Evolutionary conservation across 1,139 yeast genomes (phyloP).

Genomic region (Spathaspora sp.): DNA sequence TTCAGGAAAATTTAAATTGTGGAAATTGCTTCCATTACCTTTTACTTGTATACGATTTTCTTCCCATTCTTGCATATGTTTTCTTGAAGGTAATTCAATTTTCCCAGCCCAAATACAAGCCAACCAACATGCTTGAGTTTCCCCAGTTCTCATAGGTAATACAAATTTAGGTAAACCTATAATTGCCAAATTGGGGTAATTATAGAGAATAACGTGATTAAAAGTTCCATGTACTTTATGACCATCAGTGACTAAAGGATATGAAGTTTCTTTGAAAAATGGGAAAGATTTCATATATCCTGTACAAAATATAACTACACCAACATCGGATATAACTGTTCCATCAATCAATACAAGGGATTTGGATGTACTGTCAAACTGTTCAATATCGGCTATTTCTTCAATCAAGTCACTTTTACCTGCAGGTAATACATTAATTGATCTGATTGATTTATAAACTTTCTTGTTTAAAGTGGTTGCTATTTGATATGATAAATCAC

Average conservation of each 20-base stretch:
- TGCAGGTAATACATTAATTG: conserved; percentile 22
- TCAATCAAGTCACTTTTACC: conserved; percentile 22
- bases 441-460: conserved; percentile 35
- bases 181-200: conserved; percentile 42
- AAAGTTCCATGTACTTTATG: conserved; percentile 30
- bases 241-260: conserved; percentile 31
- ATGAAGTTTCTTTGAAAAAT: conserved; percentile 26
- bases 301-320: conserved; percentile 43
- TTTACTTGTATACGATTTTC: conserved; percentile 17
- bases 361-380: conserved; percentile 22
- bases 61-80: conserved; percentile 27
- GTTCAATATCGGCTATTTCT: conserved; percentile 27
- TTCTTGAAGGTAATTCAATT: conserved; percentile 29
- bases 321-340: conserved; percentile 27
- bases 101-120: conserved; percentile 42
- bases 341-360: conserved; percentile 33
- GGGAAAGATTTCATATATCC: conserved; percentile 47
- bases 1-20: conserved; percentile 25
- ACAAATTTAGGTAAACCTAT: conserved; percentile 38
- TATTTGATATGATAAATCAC: conserved; percentile 45
- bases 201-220: conserved; percentile 42
- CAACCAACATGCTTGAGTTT: conserved; percentile 42
- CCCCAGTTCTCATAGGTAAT: conserved; percentile 47
- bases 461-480: conserved; percentile 26
- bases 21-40: conserved; percentile 26